phyloP scores from a whole-genome alignment of 73 alveolate genomes.

The Paraurostyla sp. region DNA sequence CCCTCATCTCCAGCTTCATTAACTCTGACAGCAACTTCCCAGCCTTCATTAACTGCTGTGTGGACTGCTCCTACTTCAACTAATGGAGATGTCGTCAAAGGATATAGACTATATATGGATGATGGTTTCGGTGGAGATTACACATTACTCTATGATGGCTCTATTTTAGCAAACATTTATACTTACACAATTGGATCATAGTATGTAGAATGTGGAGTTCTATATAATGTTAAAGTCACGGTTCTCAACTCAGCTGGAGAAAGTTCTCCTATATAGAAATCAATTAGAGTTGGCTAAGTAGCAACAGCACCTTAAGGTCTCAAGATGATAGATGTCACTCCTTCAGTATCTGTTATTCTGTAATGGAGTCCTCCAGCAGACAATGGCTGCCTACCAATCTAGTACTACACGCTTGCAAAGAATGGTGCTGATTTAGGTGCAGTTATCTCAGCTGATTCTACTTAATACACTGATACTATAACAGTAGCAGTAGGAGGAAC shows the following conservation, averaged over 20 bases:
- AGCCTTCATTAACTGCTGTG: constrained; percentile 38
- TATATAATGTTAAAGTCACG: constrained; percentile 52
- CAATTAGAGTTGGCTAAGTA: constrained; percentile 62
- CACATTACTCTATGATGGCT: constrained; percentile 72
- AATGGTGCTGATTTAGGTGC: constrained; percentile 53
- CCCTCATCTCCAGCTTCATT: constrained; percentile 69
- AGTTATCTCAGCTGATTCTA: constrained; percentile 40
- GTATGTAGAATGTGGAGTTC: constrained; percentile 53
- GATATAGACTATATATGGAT: constrained; percentile 76
- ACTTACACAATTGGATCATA: constrained; percentile 31
- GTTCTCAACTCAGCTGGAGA: constrained; percentile 73
- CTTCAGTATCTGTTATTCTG: constrained; percentile 53
- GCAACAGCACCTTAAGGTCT: constrained; percentile 64
- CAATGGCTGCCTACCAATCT: constrained; percentile 76
- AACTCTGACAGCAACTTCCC: constrained; percentile 56
- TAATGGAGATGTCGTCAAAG: constrained; percentile 74
- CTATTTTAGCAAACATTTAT: constrained; percentile 41
- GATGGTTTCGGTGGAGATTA: constrained; percentile 76
- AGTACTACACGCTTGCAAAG: constrained; percentile 58
- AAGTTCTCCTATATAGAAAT: constrained; percentile 30
- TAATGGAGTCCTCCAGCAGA: constrained; percentile 80
- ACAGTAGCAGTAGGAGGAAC: constrained; percentile 73
- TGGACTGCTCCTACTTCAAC: constrained; percentile 75
- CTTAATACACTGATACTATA: constrained; percentile 29
- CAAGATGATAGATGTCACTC: constrained; percentile 44